phyloP scores from a whole-genome alignment of 345 rosid species.

The Camelina hispida region DNA sequence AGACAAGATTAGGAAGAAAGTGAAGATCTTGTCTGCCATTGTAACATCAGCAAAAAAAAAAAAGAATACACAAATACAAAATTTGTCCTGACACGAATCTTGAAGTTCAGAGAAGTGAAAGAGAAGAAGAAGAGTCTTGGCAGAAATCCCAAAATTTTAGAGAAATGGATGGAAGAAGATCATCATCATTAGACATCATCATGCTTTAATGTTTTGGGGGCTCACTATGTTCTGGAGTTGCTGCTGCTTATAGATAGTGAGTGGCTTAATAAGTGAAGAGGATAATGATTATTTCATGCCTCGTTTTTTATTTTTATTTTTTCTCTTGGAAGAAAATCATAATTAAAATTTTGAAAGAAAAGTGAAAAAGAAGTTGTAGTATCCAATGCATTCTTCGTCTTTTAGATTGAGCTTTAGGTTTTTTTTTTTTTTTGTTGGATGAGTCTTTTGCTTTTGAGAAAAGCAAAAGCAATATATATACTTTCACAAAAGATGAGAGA shows the following conservation, averaged over 20 bases:
- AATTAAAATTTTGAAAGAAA: slow-evolving; percentile 14
- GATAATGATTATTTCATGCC: slow-evolving; percentile 42
- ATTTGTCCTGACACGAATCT: slow-evolving; percentile 30
- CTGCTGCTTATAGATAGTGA: slow-evolving; percentile 42
- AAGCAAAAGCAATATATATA: slow-evolving; percentile 48
- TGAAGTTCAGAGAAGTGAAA: slow-evolving; percentile 37
- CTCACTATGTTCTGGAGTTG: slow-evolving; percentile 35
- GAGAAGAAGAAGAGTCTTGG: slow-evolving; percentile 35
- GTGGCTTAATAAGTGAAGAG: slow-evolving; percentile 47
- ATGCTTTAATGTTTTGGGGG: slow-evolving; percentile 39
- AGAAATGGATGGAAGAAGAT: slow-evolving; percentile 37
- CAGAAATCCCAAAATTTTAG: slow-evolving; percentile 38
- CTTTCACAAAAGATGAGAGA: slow-evolving; percentile 50
- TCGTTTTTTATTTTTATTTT: too few relatives aligned
- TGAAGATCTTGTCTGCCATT: slow-evolving; percentile 47
- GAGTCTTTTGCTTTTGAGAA: slow-evolving; percentile 37
- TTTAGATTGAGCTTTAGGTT: slow-evolving; percentile 30
- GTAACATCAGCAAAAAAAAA: slow-evolving; percentile 24
- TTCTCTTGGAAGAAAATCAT: background rate
- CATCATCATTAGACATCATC: slow-evolving; percentile 42
- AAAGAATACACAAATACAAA: background rate
- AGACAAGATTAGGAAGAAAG: slow-evolving; percentile 46
- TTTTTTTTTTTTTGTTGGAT: background rate
- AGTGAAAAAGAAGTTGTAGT: slow-evolving; percentile 44
- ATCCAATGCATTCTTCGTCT: slow-evolving; percentile 48